These are phyloP conservation scores for Antrodiella citrinella DNA, from an alignment of 768 basidiomycete species.

Conservation along the genomic window DNA sequence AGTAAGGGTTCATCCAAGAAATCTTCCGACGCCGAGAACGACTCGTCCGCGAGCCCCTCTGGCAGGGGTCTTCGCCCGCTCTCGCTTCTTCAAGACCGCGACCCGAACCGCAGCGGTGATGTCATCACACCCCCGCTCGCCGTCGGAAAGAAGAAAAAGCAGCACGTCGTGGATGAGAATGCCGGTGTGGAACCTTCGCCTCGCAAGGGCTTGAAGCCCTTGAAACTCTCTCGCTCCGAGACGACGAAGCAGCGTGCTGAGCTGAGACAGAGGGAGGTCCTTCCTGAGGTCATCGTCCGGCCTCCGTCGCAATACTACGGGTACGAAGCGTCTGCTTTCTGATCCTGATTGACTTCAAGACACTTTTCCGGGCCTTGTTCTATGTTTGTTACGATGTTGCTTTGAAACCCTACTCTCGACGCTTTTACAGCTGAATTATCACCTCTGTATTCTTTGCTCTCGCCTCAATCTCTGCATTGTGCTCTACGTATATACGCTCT, in stretches of 20 bases:
- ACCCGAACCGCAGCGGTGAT: constrained; percentile 28
- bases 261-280: constrained; percentile 45
- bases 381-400: background rate
- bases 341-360: constrained; percentile 14
- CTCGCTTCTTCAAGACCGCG: constrained; percentile 54
- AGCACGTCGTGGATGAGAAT: constrained; percentile 23
- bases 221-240: constrained; percentile 54
- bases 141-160: constrained; percentile 45
- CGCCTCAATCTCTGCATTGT: background rate
- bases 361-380: background rate
- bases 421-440: constrained; percentile 1
- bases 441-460: background rate
- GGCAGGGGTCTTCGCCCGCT: constrained; percentile 50
- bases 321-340: constrained; percentile 34
- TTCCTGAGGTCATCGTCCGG: constrained; percentile 55
- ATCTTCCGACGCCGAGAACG: constrained; percentile 2
- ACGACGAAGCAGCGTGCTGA: constrained; percentile 54
- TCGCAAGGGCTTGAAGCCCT: constrained; percentile 46
- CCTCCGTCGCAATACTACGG: constrained; percentile 48
- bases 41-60: constrained; percentile 13
- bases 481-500: background rate
- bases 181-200: constrained; percentile 20
- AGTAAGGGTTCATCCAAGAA: constrained; percentile 40
- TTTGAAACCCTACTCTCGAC: background rate
- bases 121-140: constrained; percentile 44